These are phyloP conservation scores for Fistulina hepatica DNA, from an alignment of 1,284 basidiomycete species.

Conservation along the genomic window DNA sequence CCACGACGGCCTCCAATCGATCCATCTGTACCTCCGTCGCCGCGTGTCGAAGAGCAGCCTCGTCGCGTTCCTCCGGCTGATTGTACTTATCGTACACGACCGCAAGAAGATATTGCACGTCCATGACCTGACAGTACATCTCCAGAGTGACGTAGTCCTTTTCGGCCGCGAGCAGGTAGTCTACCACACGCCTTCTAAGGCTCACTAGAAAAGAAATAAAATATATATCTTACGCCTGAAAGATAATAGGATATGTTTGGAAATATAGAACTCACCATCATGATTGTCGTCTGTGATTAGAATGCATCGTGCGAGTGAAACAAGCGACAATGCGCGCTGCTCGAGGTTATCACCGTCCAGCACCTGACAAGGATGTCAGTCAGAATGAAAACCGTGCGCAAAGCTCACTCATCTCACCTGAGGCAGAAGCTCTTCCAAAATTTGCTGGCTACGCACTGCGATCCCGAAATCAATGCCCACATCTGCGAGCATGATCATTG, in stretches of 20 bases:
- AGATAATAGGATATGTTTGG: too few species aligned
- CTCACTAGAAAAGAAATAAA: slow-evolving; percentile 6
- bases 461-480: slow-evolving; percentile 65
- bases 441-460: slow-evolving; percentile 47
- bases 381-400: neutral
- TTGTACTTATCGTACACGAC: slow-evolving; percentile 62
- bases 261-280: slow-evolving; percentile 23
- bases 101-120: slow-evolving; percentile 60
- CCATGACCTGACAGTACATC: slow-evolving; percentile 45
- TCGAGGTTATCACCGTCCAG: slow-evolving; percentile 62
- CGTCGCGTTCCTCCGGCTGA: slow-evolving; percentile 43
- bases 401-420: slow-evolving; percentile 36
- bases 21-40: slow-evolving; percentile 32
- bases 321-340: slow-evolving; percentile 62
- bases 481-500: slow-evolving; percentile 61
- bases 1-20: slow-evolving; percentile 29
- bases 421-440: slow-evolving; percentile 68
- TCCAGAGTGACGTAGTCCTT: slow-evolving; percentile 47
- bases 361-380: slow-evolving; percentile 33
- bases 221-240: too few species aligned
- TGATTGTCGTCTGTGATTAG: slow-evolving; percentile 36
- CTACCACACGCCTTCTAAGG: slow-evolving; percentile 27
- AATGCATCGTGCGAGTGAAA: slow-evolving; percentile 64
- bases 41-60: slow-evolving; percentile 38
- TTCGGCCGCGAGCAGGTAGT: slow-evolving; percentile 54